phyloP scores from a whole-genome alignment of 345 rosid species.

The Microcos paniculata region DNA sequence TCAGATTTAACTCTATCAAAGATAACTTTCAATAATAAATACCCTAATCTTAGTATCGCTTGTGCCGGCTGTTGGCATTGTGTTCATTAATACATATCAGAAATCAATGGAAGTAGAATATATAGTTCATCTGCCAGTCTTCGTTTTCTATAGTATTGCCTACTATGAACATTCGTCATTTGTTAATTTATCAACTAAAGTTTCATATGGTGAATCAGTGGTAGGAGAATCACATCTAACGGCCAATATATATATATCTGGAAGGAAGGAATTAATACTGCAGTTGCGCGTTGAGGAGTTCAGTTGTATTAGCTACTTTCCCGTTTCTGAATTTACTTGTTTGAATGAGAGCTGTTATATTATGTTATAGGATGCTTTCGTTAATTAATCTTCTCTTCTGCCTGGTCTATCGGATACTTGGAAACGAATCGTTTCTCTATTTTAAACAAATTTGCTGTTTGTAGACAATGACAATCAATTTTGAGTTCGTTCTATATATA shows the following conservation, averaged over 20 bases:
- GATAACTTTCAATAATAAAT: too few species aligned
- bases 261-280: conserved; percentile 22
- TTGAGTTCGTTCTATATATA: too few species aligned
- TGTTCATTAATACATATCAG: too few species aligned
- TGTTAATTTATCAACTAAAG: not conserved
- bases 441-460: not conserved
- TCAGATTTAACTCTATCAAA: too few species aligned
- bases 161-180: not conserved
- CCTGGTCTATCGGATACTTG: not conserved
- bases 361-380: not conserved
- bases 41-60: too few species aligned
- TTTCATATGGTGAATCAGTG: not conserved
- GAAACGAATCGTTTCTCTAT: not conserved
- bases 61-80: too few species aligned
- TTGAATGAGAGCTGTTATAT: not conserved
- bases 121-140: not conserved
- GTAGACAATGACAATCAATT: not conserved
- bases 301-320: not conserved
- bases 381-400: not conserved
- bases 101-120: not conserved
- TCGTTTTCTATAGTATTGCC: not conserved
- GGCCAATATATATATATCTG: conserved; percentile 17
- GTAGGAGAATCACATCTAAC: conserved; percentile 17
- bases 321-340: not conserved
- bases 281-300: conserved; percentile 2